Conservation (phyloP, 805 yeast genomes). For the Isabelozyma rhagii region DNA sequence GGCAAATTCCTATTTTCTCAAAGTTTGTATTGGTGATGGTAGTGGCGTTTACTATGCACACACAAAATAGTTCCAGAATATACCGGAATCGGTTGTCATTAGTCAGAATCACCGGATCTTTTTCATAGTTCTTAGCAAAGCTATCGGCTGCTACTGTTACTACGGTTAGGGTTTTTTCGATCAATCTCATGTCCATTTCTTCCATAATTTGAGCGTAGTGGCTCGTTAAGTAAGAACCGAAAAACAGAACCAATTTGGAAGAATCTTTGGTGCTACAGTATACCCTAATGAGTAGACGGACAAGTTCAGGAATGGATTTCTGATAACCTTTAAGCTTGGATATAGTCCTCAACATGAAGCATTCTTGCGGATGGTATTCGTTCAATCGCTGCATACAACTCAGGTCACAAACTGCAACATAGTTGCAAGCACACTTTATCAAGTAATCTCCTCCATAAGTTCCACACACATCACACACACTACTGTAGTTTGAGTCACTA, state of each 20-base stretch:
- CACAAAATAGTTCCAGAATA: slow-evolving; percentile 5
- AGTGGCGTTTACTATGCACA: slow-evolving; percentile 26
- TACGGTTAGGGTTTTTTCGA: neutral
- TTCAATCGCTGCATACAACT: neutral
- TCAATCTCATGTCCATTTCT: neutral
- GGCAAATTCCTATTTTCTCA: slow-evolving; percentile 27
- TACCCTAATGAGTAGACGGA: neutral
- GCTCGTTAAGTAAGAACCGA: neutral
- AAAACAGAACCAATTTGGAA: neutral
- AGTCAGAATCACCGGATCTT: neutral
- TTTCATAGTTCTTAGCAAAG: neutral
- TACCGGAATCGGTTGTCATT: neutral
- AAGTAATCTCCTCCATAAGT: neutral
- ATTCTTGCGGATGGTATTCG: slow-evolving; percentile 1
- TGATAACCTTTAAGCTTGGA: neutral
- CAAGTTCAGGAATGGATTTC: neutral
- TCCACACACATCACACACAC: neutral
- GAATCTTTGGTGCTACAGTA: neutral
- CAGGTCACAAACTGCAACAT: neutral
- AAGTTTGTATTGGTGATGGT: slow-evolving; percentile 18
- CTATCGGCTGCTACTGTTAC: neutral
- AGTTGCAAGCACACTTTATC: neutral
- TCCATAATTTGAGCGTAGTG: neutral
- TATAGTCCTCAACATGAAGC: neutral
- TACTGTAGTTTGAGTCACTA: neutral